Percentiles rank a stretch among this genome's conserved stretches.
Evolutionary conservation across 2,329 filamentous ascomycete genomes (phyloP).

Genomic region (Colletotrichum sojae): DNA sequence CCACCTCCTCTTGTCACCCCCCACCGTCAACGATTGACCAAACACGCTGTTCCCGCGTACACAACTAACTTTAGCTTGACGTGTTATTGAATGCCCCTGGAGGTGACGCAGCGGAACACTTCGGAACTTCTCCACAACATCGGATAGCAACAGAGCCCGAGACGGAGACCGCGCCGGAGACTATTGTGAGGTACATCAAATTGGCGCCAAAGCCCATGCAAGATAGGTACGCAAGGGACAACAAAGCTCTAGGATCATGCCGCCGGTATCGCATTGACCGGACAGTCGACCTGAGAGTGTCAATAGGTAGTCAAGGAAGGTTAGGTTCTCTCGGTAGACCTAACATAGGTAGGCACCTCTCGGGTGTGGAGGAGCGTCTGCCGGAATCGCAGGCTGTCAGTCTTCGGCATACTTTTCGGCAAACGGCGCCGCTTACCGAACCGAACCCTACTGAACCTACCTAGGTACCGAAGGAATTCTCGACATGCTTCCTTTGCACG

Average conservation of each 20-base stretch:
- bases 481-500: too few relatives aligned
- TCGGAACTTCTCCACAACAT: constrained; percentile 17
- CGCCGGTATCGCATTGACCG: constrained; percentile 29
- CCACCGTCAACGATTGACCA: too few relatives aligned
- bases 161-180: constrained; percentile 23
- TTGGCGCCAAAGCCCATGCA: too few relatives aligned
- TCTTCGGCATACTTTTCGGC: constrained; percentile 35
- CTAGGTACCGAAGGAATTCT: too few relatives aligned
- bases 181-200: constrained; percentile 5
- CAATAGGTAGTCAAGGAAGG: too few relatives aligned
- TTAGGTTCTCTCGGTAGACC: too few relatives aligned
- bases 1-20: too few relatives aligned
- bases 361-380: neutral
- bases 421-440: constrained; percentile 34
- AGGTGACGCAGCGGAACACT: constrained; percentile 7
- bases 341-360: too few relatives aligned
- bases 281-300: neutral
- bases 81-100: too few relatives aligned
- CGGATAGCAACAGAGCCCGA: constrained; percentile 26
- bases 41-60: too few relatives aligned
- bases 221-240: neutral
- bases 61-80: too few relatives aligned
- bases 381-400: constrained; percentile 2
- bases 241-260: constrained; percentile 11
- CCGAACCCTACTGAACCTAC: neutral